Base-by-base conservation (phyloP, 2,329 filamentous ascomycete genomes). In the Geosmithia morbida region DNA sequence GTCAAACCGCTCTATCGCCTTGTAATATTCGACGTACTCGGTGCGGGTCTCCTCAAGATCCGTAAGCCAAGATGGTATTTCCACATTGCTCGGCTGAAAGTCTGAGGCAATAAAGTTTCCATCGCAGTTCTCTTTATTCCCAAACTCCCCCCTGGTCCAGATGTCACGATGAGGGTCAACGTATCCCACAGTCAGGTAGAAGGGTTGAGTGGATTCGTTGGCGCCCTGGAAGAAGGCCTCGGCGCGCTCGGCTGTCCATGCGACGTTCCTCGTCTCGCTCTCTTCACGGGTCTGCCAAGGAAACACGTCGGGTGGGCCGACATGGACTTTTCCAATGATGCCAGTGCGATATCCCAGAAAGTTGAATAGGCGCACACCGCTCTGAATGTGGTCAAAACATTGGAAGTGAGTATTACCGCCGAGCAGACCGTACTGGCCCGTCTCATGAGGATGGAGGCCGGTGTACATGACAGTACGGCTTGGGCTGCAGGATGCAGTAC, bases 281-380 rank as follows among this genome's bases (percentile, higher is more conserved):
- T 67, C 64, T 20, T 61, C 56, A 16, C 56, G 47, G 13, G 61
- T 52, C 40, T 67, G 53, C 68, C 69, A 73, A 0, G 66, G 65
- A 48, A 71, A 72, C 0, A 59, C 57, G 1, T 46, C 44, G 0
- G 47, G 41, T 0, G 68, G 69, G 0, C 67, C 67, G 13, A 73
- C 70, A 43, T 74, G 71, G 0, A 73, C 57, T 52, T 74, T 73
- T 2, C 67, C 68, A 2, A 72, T 54, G 20, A 74, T 66, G 1
- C 67, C 69, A 0, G 69, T 73, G 41, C 57, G 60, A 51, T 71
- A 71, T 1, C 66, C 69, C 1, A 56, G 51, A 2, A 54, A 47
- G n/a, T 61, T 61, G 50, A 74, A 62, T 0, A 70, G 49, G 0
- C 49, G 41, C 1, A 69, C 70, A 0, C 59, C 55, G 1, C 66